Evolutionary conservation across 768 basidiomycete species (phyloP), one percentile per base, ranked within the genome.

Genomic region (Mycena alexandri): DNA sequence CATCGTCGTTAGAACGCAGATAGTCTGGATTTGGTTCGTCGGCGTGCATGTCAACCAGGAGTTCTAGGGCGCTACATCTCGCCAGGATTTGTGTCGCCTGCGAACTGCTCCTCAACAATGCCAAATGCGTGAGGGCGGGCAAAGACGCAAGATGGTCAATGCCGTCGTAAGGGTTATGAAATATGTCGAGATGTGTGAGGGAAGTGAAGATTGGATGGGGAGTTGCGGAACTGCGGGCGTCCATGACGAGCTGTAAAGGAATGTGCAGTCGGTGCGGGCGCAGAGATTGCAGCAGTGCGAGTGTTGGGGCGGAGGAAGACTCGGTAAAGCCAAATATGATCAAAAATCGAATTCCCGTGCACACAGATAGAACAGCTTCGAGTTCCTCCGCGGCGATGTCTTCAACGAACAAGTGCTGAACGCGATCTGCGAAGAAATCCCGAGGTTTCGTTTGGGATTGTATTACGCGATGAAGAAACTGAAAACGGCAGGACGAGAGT

Each of bases 51-150:
- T 12, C 17, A 24, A 65, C 22, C 14, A 60, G 34, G 21, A 42
- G 34, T 29, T 44, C 13, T 4, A 60, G 43, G 3, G 19, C 24
- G 1, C 7, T 2, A 33, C 51, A 53, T 11, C 13, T 36, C 0
- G 29, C 34, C 6, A 65, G 58, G 11, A 65, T 5, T 8, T 51
- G 21, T 5, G 21, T 4, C n/a, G 19, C 11, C 0, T 2, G 2
- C 17, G 29, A 19, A 21, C 42, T 19, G 42, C 21, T 25, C 3
- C n/a, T 10, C 24, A 8, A 56, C 5, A 60, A 1, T 7, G 64
- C n/a, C 19, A 60, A 19, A 44, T 65, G 64, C 1, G 64, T 65
- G 41, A 65, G 64, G 51, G 41, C 34, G 22, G 57, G 57, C 14
- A 65, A 43, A 1, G 44, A 42, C 4, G 41, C 55, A 12, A 58